Evolutionary conservation across 768 basidiomycete genomes (phyloP).

Genomic region (Sistotremastrum niveocremeum): DNA sequence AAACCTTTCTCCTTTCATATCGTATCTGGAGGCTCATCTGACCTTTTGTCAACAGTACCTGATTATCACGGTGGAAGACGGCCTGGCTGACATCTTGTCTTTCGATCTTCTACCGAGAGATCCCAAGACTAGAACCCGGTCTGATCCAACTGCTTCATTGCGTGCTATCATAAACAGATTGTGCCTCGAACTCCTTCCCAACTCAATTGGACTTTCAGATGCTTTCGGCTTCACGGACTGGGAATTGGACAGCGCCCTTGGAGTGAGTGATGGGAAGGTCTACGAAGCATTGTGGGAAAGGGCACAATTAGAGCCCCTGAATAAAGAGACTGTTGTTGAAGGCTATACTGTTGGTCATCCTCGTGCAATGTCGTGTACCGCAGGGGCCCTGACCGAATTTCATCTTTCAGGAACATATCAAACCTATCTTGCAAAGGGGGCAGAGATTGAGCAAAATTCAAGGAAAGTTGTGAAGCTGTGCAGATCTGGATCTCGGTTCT

Average conservation of each 20-base stretch:
- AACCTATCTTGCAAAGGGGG: slow-evolving; percentile 37
- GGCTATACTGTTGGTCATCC: slow-evolving; percentile 37
- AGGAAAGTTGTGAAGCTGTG: slow-evolving; percentile 19
- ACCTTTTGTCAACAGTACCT: slow-evolving; percentile 33
- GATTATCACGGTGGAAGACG: slow-evolving; percentile 39
- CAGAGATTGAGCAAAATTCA: slow-evolving; percentile 16
- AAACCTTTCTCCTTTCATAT: slow-evolving; percentile 14
- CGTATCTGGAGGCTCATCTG: background rate
- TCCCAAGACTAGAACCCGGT: slow-evolving; percentile 5
- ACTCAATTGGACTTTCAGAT: slow-evolving; percentile 56
- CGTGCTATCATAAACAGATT: slow-evolving; percentile 35
- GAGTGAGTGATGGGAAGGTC: slow-evolving; percentile 47
- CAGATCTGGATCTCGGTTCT: background rate
- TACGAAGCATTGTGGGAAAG: slow-evolving; percentile 55
- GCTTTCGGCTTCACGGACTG: slow-evolving; percentile 66
- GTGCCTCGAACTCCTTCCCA: slow-evolving; percentile 41
- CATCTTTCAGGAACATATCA: slow-evolving; percentile 29
- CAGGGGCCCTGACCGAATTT: background rate
- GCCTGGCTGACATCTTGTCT: slow-evolving; percentile 45
- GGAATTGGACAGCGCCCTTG: slow-evolving; percentile 58
- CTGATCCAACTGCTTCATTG: slow-evolving; percentile 33
- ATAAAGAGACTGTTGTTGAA: slow-evolving; percentile 33
- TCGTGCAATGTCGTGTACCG: background rate
- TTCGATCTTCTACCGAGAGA: slow-evolving; percentile 28
- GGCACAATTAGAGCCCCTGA: slow-evolving; percentile 47